A percentile compares a stretch with the other conserved stretches of the same genome.
phyloP scores from a whole-genome alignment of 2,329 filamentous ascomycete genomes.

The Trichoderma asperellum region DNA sequence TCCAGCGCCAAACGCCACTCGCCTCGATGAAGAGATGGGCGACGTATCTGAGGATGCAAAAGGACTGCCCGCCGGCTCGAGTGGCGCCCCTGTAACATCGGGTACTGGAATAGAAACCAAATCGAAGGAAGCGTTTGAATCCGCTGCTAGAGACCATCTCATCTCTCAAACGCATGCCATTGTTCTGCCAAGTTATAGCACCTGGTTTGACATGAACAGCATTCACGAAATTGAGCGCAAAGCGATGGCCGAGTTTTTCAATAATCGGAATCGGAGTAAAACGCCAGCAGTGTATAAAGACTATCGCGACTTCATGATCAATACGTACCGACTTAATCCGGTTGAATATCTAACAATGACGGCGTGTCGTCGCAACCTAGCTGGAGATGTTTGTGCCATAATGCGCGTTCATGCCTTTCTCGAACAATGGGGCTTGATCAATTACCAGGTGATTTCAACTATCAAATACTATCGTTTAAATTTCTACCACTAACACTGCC shows the following conservation, averaged over 20 bases:
- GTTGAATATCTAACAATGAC: conserved; percentile 97
- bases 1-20: conserved; percentile 57
- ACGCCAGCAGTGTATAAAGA: conserved; percentile 97
- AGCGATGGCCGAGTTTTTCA: conserved; percentile 97
- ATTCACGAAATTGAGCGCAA: conserved; percentile 93
- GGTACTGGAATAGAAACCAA: conserved; percentile 62
- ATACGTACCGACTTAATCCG: conserved; percentile 95
- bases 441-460: conserved; percentile 78
- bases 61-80: conserved; percentile 47
- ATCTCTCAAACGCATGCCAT: conserved; percentile 94
- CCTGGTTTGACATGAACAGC: conserved; percentile 97
- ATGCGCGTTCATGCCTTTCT: conserved; percentile 98
- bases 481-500: not conserved
- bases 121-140: conserved; percentile 80
- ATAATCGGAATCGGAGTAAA: conserved; percentile 96
- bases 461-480: not conserved
- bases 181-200: conserved; percentile 95
- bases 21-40: conserved; percentile 81
- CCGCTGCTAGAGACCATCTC: conserved; percentile 86
- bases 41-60: conserved; percentile 63
- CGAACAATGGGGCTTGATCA: conserved; percentile 98
- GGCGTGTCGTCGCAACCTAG: conserved; percentile 90
- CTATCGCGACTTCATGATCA: conserved; percentile 99
- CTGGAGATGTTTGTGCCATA: conserved; percentile 96
- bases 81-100: conserved; percentile 54